phyloP scores from a whole-genome alignment of 2,329 filamentous ascomycete genomes.

The Hirsutella thompsonii region DNA sequence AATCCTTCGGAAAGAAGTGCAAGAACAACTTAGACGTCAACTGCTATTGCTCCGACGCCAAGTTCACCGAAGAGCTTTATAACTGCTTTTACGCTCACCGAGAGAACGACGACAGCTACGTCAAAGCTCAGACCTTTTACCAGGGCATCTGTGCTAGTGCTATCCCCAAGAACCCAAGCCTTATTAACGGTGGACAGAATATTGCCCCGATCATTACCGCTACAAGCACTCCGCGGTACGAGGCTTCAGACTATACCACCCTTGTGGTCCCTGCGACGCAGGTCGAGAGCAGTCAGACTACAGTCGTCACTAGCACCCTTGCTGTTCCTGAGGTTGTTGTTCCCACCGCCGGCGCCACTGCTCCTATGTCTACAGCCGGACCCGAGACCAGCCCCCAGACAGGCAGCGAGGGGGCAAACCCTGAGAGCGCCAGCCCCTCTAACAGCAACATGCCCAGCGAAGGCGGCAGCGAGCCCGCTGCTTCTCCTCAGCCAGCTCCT shows the following conservation, averaged over 20 bases:
- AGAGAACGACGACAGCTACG: conserved; percentile 49
- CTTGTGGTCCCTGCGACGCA: conserved; percentile 34
- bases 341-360: conserved; percentile 7
- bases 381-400: no score
- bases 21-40: conserved; percentile 66
- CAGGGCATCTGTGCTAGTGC: conserved; percentile 79
- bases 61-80: conserved; percentile 70
- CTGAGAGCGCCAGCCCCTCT: not conserved
- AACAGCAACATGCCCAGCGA: not conserved
- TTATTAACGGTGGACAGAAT: conserved; percentile 62
- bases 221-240: conserved; percentile 33
- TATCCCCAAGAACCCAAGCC: conserved; percentile 64
- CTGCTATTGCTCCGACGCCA: conserved; percentile 76
- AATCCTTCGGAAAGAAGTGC: conserved; percentile 49
- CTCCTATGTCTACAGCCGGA: conserved; percentile 6
- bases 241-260: conserved; percentile 38
- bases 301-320: conserved; percentile 36
- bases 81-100: conserved; percentile 71
- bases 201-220: conserved; percentile 48
- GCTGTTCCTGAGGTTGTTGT: conserved; percentile 41
- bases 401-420: conserved; percentile 4
- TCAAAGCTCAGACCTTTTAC: conserved; percentile 67
- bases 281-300: conserved; percentile 33
- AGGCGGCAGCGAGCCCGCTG: not conserved
- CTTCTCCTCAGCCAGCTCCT: conserved; percentile 8